Evolutionary conservation across 192 early-diverging fungal genomes (phyloP).

Genomic region (Linderina pennispora): DNA sequence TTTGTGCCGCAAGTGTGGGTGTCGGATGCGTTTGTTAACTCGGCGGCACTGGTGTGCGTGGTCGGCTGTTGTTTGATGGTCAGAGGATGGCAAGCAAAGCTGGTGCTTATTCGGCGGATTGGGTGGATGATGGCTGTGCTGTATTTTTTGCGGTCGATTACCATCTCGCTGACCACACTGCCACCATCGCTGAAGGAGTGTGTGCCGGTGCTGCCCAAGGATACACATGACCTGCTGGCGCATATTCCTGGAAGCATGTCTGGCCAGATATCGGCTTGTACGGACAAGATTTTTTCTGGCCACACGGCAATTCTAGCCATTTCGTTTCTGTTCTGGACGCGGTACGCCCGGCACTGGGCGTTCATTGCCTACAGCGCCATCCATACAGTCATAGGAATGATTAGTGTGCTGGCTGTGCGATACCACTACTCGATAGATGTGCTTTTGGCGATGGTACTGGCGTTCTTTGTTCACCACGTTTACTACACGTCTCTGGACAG

Average conservation of each 20-base stretch:
- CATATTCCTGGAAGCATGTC: slow-evolving; percentile 22
- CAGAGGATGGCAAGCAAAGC: slow-evolving; percentile 30
- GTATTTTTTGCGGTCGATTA: slow-evolving; percentile 51
- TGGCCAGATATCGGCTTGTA: slow-evolving; percentile 45
- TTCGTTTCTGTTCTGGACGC: slow-evolving; percentile 48
- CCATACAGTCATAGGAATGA: slow-evolving; percentile 35
- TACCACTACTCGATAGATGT: slow-evolving; percentile 57
- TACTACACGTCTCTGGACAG: slow-evolving; percentile 45
- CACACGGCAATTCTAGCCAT: slow-evolving; percentile 49
- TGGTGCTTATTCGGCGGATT: slow-evolving; percentile 46
- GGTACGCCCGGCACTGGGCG: slow-evolving; percentile 43
- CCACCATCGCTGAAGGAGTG: slow-evolving; percentile 36
- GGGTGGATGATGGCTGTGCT: slow-evolving; percentile 46
- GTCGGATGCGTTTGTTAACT: slow-evolving; percentile 16
- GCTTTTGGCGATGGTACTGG: slow-evolving; percentile 48
- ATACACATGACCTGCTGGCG: slow-evolving; percentile 2
- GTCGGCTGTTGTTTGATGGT: slow-evolving; percentile 14
- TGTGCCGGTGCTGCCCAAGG: slow-evolving; percentile 7
- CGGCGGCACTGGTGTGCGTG: slow-evolving; percentile 7
- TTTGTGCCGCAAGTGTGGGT: slow-evolving; percentile 7
- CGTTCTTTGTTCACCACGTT: slow-evolving; percentile 46
- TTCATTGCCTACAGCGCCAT: slow-evolving; percentile 34
- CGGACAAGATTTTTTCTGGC: slow-evolving; percentile 57
- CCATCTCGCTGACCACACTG: slow-evolving; percentile 50
- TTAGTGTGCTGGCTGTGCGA: slow-evolving; percentile 45